A percentile compares a stretch with the other conserved stretches of the same genome.
Evolutionary conservation across 148 eudicot species (phyloP).

Genomic region (Cornus kousa): DNA sequence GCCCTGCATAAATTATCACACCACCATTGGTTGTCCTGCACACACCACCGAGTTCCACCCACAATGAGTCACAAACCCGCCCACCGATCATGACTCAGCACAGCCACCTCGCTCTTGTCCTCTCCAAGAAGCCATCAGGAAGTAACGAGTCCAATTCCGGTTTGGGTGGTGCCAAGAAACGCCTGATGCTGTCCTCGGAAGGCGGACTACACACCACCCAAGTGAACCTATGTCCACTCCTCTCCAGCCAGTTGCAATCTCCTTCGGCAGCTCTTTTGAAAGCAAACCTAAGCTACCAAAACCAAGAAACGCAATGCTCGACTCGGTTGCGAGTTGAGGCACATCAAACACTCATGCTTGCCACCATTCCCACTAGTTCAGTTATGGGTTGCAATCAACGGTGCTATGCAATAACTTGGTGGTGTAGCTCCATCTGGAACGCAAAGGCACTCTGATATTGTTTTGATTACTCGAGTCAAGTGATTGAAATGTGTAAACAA

Average conservation of each 20-base stretch:
- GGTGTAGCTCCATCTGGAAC: too few relatives aligned
- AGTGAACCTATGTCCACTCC: conserved; percentile 8
- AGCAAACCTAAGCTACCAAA: conserved; percentile 13
- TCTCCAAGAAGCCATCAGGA: conserved; percentile 3
- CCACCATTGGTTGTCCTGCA: too few relatives aligned
- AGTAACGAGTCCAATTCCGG: not conserved
- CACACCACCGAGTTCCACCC: too few relatives aligned
- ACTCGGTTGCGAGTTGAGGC: conserved; percentile 18
- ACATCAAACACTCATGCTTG: conserved; percentile 7
- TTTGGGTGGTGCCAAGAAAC: not conserved
- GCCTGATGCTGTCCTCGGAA: not conserved
- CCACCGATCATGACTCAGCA: too few relatives aligned
- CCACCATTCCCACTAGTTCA: too few relatives aligned
- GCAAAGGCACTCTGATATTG: conserved; percentile 2
- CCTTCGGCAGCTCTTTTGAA: not conserved
- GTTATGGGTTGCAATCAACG: too few relatives aligned
- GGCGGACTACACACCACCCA: not conserved
- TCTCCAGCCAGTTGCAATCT: conserved; percentile 4
- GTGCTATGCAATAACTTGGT: too few relatives aligned
- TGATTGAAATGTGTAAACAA: conserved; percentile 36
- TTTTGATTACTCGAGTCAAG: conserved; percentile 33
- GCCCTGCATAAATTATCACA: too few relatives aligned
- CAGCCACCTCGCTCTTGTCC: not conserved
- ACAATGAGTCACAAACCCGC: too few relatives aligned
- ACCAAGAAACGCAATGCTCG: conserved; percentile 15